Percentiles rank a stretch among this genome's conserved stretches.
Conservation (phyloP, 163 green algal genomes). For the Scenedesmus sp. region DNA sequence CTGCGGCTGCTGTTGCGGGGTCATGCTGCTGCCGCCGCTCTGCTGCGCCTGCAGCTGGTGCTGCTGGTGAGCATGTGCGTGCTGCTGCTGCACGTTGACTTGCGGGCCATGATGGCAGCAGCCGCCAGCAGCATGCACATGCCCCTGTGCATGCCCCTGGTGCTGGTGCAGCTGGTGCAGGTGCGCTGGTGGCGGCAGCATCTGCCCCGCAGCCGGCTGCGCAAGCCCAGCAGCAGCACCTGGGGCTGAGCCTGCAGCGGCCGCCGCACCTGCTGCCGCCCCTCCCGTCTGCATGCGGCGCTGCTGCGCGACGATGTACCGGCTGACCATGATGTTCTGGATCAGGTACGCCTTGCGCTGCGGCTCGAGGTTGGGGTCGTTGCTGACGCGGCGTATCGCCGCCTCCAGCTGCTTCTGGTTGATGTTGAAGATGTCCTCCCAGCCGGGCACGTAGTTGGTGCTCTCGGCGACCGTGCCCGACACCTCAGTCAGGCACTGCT, state of each 20-base stretch:
- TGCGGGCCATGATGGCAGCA: slow-evolving; percentile 33
- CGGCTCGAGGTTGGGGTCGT: slow-evolving; percentile 90
- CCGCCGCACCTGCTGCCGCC: slow-evolving; percentile 32
- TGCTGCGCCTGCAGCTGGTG: slow-evolving; percentile 22
- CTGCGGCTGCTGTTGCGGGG: slow-evolving; percentile 18
- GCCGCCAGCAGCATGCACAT: background rate
- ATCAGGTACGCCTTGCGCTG: slow-evolving; percentile 97
- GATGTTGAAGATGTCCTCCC: slow-evolving; percentile 98
- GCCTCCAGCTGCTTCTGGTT: slow-evolving; percentile 98
- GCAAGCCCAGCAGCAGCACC: too few species aligned
- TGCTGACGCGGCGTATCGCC: slow-evolving; percentile 82
- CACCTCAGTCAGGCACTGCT: slow-evolving; percentile 39
- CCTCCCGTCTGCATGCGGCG: slow-evolving; percentile 62
- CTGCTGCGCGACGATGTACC: slow-evolving; percentile 97
- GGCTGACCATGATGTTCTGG: slow-evolving; percentile 97
- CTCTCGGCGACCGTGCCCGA: slow-evolving; percentile 60
- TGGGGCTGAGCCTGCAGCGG: background rate
- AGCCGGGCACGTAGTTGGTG: slow-evolving; percentile 87
- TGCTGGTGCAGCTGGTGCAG: slow-evolving; percentile 33
- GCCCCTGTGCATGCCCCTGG: slow-evolving; percentile 19
- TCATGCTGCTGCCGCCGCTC: background rate
- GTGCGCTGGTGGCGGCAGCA: background rate
- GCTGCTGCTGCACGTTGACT: slow-evolving; percentile 43
- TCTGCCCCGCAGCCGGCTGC: slow-evolving; percentile 24
- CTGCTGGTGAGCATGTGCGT: slow-evolving; percentile 9